Base-by-base conservation (phyloP, 2,329 filamentous ascomycete genomes). In the Xylaria sp. region DNA sequence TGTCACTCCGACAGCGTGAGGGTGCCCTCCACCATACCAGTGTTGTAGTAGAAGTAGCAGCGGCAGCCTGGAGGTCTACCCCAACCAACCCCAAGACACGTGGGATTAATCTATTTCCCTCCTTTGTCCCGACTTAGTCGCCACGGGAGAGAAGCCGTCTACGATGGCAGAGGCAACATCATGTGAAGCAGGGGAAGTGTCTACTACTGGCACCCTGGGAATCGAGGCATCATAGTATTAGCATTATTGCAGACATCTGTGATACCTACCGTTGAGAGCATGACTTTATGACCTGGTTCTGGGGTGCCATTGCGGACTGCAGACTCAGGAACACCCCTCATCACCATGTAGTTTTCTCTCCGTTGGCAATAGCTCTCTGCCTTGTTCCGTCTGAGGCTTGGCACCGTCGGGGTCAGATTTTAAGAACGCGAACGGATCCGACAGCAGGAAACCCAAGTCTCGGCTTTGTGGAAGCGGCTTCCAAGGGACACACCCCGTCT, bases 31-130 rank as follows among this genome's bases (percentile, higher is more conserved):
- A 54, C 59, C 54, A 46, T 40, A 26, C 45, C 40, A 45, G 22
- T 18, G 37, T 43, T 43, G 41, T 18, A 52, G 52, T n/a, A n/a
- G n/a, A n/a, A n/a, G n/a, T n/a, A n/a, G n/a, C n/a, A n/a, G n/a
- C n/a, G n/a, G n/a, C n/a, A n/a, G n/a, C n/a, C 37, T 18, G 46
- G 21, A 39, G 20, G 22, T 16, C 18, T 52, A 52, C 52, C 56
- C 59, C 48, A 59, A 58, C 50, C 43, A 55, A 53, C 52, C 50
- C 50, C 50, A 44, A 56, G 57, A 54, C 63, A 65, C 63, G 62
- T 64, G 60, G 62, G 48, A 52, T 44, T 38, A 62, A 63, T 64
- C n/a, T 61, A 63, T 47, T 56, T 52, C 39, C 39, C 46, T 63
- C 56, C 62, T 45, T 61, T 63, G 45, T 50, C 26, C 63, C 62